Evolutionary conservation across 192 early-diverging fungal species (phyloP).

Genomic region (Coemansia reversa): DNA sequence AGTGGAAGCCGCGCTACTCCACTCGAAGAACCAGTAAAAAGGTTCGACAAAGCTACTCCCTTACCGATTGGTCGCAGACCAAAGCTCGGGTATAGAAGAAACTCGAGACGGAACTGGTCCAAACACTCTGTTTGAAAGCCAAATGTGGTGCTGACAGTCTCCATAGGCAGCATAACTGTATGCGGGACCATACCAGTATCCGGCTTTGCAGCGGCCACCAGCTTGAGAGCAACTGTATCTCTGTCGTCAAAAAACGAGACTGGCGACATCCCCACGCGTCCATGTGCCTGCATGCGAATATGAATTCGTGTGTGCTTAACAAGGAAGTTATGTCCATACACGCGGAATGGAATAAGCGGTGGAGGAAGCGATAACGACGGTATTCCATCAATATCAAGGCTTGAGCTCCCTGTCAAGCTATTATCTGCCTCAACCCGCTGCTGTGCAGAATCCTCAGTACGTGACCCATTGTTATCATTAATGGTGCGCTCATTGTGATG

Average conservation of each 20-base stretch:
- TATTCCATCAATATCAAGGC: slow-evolving; percentile 81
- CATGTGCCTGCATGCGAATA: slow-evolving; percentile 62
- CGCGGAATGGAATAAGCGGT: slow-evolving; percentile 96
- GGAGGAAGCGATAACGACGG: slow-evolving; percentile 94
- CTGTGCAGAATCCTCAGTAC: neutral
- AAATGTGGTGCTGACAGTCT: slow-evolving; percentile 67
- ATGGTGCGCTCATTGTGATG: neutral
- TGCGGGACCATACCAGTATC: slow-evolving; percentile 88
- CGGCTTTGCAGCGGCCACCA: slow-evolving; percentile 85
- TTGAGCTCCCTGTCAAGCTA: slow-evolving; percentile 44
- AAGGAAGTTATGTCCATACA: slow-evolving; percentile 97
- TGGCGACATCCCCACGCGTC: slow-evolving; percentile 27
- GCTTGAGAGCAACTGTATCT: slow-evolving; percentile 67
- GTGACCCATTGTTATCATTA: too few relatives aligned
- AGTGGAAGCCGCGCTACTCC: slow-evolving; percentile 64
- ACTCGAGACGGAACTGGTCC: slow-evolving; percentile 81
- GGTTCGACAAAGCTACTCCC: slow-evolving; percentile 73
- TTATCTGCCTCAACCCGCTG: slow-evolving; percentile 13
- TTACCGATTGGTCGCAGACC: slow-evolving; percentile 91
- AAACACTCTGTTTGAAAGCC: slow-evolving; percentile 80
- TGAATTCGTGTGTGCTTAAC: slow-evolving; percentile 88
- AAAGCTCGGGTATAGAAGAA: slow-evolving; percentile 96
- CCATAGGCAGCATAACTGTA: slow-evolving; percentile 84
- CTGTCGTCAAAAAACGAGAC: slow-evolving; percentile 43
- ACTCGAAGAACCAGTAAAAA: slow-evolving; percentile 54